Evolutionary conservation across 129 eudicot genomes (phyloP).

Genomic region (Flaveria robusta): DNA sequence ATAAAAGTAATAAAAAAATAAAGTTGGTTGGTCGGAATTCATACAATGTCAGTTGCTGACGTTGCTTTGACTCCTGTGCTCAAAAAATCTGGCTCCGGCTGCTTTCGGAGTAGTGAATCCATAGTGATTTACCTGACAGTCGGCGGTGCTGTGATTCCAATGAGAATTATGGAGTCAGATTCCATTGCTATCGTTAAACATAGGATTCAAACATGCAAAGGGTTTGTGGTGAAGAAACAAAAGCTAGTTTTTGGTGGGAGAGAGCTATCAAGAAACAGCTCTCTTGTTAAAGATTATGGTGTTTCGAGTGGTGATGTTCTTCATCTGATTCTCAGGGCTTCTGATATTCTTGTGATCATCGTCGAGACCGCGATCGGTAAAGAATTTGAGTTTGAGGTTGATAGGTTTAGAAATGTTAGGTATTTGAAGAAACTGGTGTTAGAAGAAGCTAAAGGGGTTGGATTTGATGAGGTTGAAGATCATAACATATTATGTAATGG

Average conservation of each 20-base stretch:
- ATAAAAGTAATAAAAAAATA: background rate
- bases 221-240: constrained; percentile 69
- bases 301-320: constrained; percentile 57
- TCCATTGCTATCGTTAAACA: constrained; percentile 66
- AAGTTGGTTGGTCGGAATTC: constrained; percentile 17
- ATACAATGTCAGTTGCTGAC: constrained; percentile 65
- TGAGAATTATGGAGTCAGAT: constrained; percentile 75
- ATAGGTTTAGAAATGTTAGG: constrained; percentile 56
- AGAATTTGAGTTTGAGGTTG: constrained; percentile 62
- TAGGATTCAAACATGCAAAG: constrained; percentile 67
- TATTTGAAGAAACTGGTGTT: constrained; percentile 53
- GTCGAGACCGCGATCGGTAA: constrained; percentile 56
- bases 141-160: constrained; percentile 61
- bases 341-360: constrained; percentile 55
- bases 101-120: constrained; percentile 47
- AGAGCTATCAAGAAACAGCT: constrained; percentile 60
- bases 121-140: constrained; percentile 58
- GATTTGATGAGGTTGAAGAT: constrained; percentile 45
- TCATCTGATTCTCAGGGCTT: constrained; percentile 60
- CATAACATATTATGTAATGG: constrained; percentile 55
- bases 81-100: constrained; percentile 40
- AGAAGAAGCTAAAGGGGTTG: constrained; percentile 47
- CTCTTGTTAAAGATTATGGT: constrained; percentile 68
- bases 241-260: constrained; percentile 71
- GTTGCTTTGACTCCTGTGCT: constrained; percentile 58